Base-by-base conservation (phyloP, 371 early-diverging fungal species). In the Dichotomocladium elegans region DNA sequence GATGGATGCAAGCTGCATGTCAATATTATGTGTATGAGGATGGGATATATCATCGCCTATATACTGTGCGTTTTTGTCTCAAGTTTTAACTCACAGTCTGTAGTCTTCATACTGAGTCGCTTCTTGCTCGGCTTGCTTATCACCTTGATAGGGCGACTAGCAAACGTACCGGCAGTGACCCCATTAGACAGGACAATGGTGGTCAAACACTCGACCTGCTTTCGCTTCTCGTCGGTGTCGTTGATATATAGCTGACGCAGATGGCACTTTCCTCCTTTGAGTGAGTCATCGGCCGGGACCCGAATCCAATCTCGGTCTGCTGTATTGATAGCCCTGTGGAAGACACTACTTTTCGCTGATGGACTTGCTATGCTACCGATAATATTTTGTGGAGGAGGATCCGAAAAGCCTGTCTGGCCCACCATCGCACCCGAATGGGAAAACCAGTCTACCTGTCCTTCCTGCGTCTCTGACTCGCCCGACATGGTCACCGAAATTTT, bases 111-210 rank as follows among this genome's bases (percentile, higher is more conserved):
- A 64, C 86, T 91, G 63, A 84, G 92, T 37, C 89, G 72, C 67
- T 91, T 91, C 68, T 91, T 91, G 55, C 87, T 85, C 1, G 92
- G 92, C 63, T 91, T 91, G 66, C 85, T 85, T 47, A 91, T 91
- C n/a, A 91, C 91, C 63, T 89, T 90, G 60, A 91, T 87, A 7
- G 86, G 80, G 51, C 82, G 83, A 47, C 87, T 85, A 26, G 79
- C 73, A 59, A 91, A 83, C 5, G 82, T 82, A 22, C 86, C 86
- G 8, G 88, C 55, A 48, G 76, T 58, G 28, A 77, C 34, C 49
- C 82, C 83, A 35, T 85, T 70, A 6, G 82, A 79, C 50, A 84
- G 76, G 42, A 77, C 75, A 31, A 91, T 71, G 17, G 83, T 79
- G 37, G 89, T 88, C 21, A 78, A 60, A 12, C 90, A 84, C 34